Base-by-base conservation (phyloP, 177 flowering plant genomes). In the Vitis hybrid region DNA sequence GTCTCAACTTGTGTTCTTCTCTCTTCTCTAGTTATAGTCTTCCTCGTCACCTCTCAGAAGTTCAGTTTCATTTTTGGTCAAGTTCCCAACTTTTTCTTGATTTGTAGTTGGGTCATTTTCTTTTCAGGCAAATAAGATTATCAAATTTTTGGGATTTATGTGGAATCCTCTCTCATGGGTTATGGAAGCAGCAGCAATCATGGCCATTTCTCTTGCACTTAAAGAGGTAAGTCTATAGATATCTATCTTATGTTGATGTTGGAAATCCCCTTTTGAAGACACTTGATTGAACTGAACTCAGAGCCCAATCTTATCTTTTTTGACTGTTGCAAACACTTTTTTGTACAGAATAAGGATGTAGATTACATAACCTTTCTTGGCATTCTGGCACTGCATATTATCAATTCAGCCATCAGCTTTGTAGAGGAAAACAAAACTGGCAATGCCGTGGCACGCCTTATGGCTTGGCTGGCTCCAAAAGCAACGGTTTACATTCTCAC, bases 161-260 rank as follows among this genome's bases (percentile, higher is more conserved):
- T 76, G 82, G 82, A 78, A 78, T 68, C 78, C 81, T 21, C 72
- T 78, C 11, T 78, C 81, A 60, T 78, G 81, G 81, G 81, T 79
- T 64, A 79, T 79, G 82, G 82, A 79, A 61, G 70, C 70, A 15
- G 82, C 82, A 2, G 82, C 82, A 10, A 9, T 79, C 13, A 79
- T 79, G 82, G 74, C 79, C 18, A 76, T 79, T 32, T 58, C 27
- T 58, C 70, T 79, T 18, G 79, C 82, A 14, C 70, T 63, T 54
- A 79, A 79, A 52, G 76, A 71, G 12, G 78, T 75, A 54, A 65
- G 78, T 60, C 6, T 9, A 27, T 27, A 27, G 46, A 40, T 27
- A 27, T 27, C 30, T 27, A 27, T 27, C 30, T 27, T 27, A 27
- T 0, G 30, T 27, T 27, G 30, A 27, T 27, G 30, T 27, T 27